Percentiles rank a stretch among this genome's conserved stretches.
phyloP scores from a whole-genome alignment of 108 stramenopile genomes.

The Nitzschia sp. region DNA sequence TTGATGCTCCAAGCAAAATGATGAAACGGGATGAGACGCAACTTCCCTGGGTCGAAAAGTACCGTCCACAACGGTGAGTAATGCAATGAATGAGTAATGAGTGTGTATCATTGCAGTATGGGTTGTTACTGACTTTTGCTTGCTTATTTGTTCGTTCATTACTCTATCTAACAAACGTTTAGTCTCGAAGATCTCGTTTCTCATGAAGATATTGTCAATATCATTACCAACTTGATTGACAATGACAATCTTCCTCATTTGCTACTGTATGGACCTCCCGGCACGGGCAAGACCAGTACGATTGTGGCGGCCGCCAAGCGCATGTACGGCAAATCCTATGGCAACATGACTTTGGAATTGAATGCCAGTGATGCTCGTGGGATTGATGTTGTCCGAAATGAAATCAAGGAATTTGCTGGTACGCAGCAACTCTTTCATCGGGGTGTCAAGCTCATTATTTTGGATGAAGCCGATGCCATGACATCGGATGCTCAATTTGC shows the following conservation, averaged over 20 bases:
- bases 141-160: no score
- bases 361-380: constrained; percentile 87
- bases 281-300: constrained; percentile 91
- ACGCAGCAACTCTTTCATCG: constrained; percentile 86
- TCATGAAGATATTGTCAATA: constrained; percentile 90
- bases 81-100: neutral
- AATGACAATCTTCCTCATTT: constrained; percentile 91
- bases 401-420: constrained; percentile 96
- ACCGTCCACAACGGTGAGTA: constrained; percentile 79
- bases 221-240: constrained; percentile 84
- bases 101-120: no score
- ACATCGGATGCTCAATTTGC: constrained; percentile 94
- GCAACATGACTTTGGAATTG: constrained; percentile 90
- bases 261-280: constrained; percentile 92
- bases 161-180: neutral
- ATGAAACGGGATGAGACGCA: constrained; percentile 21
- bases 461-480: constrained; percentile 96
- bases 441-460: constrained; percentile 89
- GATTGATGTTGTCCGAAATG: constrained; percentile 91
- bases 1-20: constrained; percentile 5
- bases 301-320: constrained; percentile 93
- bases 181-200: constrained; percentile 92
- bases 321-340: constrained; percentile 88
- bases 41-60: constrained; percentile 97
- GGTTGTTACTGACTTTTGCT: no score